These are phyloP conservation scores for Priceomyces medius DNA, from an alignment of 805 yeast genomes.

Conservation along the genomic window DNA sequence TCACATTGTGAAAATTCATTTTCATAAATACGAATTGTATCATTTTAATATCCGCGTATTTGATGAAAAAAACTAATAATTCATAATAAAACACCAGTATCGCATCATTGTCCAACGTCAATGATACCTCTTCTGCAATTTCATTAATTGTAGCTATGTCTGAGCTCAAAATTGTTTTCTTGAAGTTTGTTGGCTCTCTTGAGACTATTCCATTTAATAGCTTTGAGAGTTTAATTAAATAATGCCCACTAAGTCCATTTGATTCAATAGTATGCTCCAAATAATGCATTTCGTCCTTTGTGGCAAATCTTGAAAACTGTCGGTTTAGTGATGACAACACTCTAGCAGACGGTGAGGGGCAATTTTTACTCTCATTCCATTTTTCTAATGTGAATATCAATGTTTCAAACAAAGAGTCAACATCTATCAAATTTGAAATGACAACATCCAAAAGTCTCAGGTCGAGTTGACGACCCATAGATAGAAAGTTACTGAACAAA, in stretches of 20 bases:
- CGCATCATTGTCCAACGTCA: constrained; percentile 12
- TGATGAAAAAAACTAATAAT: constrained; percentile 27
- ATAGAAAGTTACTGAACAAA: constrained; percentile 23
- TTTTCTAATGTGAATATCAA: constrained; percentile 17
- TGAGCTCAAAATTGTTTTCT: constrained; percentile 24
- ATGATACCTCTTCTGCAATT: constrained; percentile 12
- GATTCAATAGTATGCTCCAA: constrained; percentile 20
- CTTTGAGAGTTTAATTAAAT: constrained; percentile 22
- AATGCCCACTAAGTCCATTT: constrained; percentile 19
- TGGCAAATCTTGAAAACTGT: constrained; percentile 31
- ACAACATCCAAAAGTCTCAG: constrained; percentile 26
- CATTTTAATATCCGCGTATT: constrained; percentile 25
- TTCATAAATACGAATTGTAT: constrained; percentile 24
- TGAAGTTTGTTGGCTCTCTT: constrained; percentile 22
- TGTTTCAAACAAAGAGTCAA: constrained; percentile 33
- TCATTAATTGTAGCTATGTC: constrained; percentile 22
- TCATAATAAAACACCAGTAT: constrained; percentile 26
- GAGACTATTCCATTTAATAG: constrained; percentile 24
- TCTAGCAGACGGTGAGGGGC: constrained; percentile 24
- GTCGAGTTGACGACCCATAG: constrained; percentile 21
- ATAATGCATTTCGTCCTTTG: constrained; percentile 20
- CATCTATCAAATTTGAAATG: constrained; percentile 21
- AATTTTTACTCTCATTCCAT: constrained; percentile 26
- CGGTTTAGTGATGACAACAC: constrained; percentile 26
- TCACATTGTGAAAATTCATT: constrained; percentile 25